These are phyloP conservation scores for Oryza glumipatula DNA, from an alignment of 176 grass and related monocot species.

Conservation along the genomic window DNA sequence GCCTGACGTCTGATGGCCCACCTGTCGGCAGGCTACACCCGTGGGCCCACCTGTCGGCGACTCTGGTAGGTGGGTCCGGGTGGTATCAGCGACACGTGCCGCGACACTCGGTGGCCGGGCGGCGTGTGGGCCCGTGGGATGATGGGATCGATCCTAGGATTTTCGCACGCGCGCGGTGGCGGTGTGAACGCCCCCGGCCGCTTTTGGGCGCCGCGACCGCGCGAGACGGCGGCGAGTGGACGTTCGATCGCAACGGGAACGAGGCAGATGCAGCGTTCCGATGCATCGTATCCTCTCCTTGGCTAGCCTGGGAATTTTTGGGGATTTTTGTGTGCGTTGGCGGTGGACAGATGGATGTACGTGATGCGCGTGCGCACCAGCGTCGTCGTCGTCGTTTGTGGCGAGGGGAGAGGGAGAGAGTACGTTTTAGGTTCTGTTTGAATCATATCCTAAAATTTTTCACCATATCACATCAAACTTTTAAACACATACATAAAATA, in stretches of 20 bases:
- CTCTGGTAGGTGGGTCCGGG: no score
- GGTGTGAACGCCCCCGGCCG: not conserved
- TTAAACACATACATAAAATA: no score
- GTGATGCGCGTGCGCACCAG: not conserved
- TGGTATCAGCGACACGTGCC: no score
- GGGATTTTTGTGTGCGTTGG: not conserved
- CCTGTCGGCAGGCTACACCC: no score
- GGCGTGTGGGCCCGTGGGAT: not conserved
- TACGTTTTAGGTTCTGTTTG: no score
- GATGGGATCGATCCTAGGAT: not conserved
- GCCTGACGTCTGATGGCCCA: not conserved
- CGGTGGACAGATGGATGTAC: not conserved
- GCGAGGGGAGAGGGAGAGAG: no score
- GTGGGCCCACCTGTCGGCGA: not conserved
- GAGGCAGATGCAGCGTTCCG: not conserved
- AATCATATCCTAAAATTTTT: no score
- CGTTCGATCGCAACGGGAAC: not conserved
- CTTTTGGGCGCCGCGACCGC: no score
- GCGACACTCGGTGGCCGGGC: not conserved
- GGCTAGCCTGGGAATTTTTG: no score
- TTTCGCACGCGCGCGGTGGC: not conserved
- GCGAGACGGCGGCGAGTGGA: not conserved
- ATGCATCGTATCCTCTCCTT: no score
- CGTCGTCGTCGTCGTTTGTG: no score
- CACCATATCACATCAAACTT: no score